Evolutionary conservation across 495 filamentous ascomycete species (phyloP), one percentile per base, ranked within the genome.

Genomic region (Paragyromitra xinjiangensis): DNA sequence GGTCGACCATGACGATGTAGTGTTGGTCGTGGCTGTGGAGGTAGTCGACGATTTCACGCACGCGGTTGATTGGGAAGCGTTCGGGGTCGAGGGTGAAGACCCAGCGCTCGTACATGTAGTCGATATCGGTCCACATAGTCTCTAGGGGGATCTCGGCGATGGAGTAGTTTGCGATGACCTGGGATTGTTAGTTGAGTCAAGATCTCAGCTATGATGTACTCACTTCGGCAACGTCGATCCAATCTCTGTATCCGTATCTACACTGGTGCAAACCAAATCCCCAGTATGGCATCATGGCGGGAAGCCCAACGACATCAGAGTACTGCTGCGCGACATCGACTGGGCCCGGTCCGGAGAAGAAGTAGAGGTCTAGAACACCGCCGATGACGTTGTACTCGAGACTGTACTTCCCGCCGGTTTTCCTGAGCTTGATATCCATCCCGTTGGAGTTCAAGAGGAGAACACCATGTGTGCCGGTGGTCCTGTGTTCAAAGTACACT

Each of bases 121-220:
- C 89, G 63, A 95, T 95, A 80, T 95, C 92, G 3, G 91, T 95
- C 93, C 93, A 96, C 90, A 94, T 93, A 0, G 92, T 94, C 83
- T 97, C 93, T 7, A 97, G 84, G 0, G 93, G 93, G 74, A 96
- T 96, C 7, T 84, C 83, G 11, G 93, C 92, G 40, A 85, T 81
- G 70, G 88, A 91, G 84, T 96, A 95, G 82, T 95, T 96, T 62
- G 89, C 88, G 26, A 95, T 89, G 1, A 91, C 92, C 77, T 79
- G 19, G 8, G 4, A 55, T 37, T 58, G 51, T 78, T 50, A 78
- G 64, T 19, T 9, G 6, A 9, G 26, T 6, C 22, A 19, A n/a
- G 37, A 8, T 26, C n/a, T 8, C n/a, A n/a, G n/a, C 12, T 26
- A 16, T 53, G 22, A 6, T 24, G 16, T 5, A 42, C 48, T 64